A percentile compares a stretch with the other conserved stretches of the same genome.
These are phyloP conservation scores for Schizonepeta tenuifolia DNA, from an alignment of 257 asterid genomes.

Conservation along the genomic window DNA sequence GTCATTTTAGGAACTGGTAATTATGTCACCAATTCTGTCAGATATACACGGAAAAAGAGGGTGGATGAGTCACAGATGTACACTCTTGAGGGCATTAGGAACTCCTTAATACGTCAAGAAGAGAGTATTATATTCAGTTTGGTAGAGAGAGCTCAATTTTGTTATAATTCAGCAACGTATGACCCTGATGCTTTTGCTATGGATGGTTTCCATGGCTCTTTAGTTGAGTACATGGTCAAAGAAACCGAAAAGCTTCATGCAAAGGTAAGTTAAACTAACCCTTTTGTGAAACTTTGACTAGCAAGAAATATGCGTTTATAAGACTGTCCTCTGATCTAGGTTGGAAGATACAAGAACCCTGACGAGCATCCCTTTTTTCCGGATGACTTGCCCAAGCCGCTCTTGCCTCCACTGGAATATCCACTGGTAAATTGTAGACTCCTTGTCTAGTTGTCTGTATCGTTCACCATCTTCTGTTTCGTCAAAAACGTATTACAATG, in stretches of 20 bases:
- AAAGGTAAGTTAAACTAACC: conserved; percentile 40
- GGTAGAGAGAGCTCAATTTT: conserved; percentile 83
- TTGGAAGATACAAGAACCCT: conserved; percentile 84
- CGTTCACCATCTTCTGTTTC: too few species aligned
- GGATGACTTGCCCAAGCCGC: conserved; percentile 57
- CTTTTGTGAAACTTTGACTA: background rate
- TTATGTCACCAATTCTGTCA: conserved; percentile 32
- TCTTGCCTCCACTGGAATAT: conserved; percentile 82
- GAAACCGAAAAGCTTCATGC: conserved; percentile 90
- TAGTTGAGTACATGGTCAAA: conserved; percentile 74
- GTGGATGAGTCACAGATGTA: conserved; percentile 69
- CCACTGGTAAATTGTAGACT: conserved; percentile 51
- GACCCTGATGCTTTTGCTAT: conserved; percentile 58
- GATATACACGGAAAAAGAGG: conserved; percentile 52
- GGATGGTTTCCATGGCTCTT: conserved; percentile 75
- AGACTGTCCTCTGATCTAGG: conserved; percentile 43
- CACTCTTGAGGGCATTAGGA: conserved; percentile 78
- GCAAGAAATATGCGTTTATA: background rate
- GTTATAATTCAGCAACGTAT: conserved; percentile 65
- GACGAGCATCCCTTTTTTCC: conserved; percentile 94
- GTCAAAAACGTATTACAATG: background rate
- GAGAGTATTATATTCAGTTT: conserved; percentile 84
- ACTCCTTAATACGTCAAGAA: conserved; percentile 75
- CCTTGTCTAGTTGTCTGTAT: too few species aligned
- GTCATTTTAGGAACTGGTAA: conserved; percentile 12